Percentiles rank a stretch among this genome's conserved stretches.
Evolutionary conservation across 2,329 filamentous ascomycete species (phyloP).

Genomic region (Epichloe uncinata): DNA sequence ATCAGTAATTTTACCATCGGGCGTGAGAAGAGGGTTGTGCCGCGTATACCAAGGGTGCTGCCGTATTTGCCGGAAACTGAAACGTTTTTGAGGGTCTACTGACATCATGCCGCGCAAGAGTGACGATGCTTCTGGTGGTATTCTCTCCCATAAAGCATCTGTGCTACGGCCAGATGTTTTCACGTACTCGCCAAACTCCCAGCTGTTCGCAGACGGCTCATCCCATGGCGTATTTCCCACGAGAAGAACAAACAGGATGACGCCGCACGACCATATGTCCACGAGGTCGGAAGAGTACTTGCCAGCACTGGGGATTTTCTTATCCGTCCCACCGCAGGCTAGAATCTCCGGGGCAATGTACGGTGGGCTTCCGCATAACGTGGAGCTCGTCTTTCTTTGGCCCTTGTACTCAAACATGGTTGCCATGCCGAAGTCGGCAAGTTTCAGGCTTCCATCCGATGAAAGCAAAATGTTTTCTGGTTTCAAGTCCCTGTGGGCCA

Average conservation of each 20-base stretch:
- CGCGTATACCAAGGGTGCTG: conserved; percentile 92
- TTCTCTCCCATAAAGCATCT: conserved; percentile 72
- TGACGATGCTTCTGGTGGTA: conserved; percentile 64
- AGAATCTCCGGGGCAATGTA: conserved; percentile 95
- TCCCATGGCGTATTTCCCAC: conserved; percentile 98
- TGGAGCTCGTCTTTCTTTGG: conserved; percentile 66
- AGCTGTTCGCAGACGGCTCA: conserved; percentile 71
- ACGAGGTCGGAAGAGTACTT: conserved; percentile 68
- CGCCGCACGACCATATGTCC: conserved; percentile 95
- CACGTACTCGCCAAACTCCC: conserved; percentile 83
- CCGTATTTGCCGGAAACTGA: conserved; percentile 75
- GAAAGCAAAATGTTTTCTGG: conserved; percentile 93
- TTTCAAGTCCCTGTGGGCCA: conserved; percentile 84
- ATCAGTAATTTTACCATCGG: conserved; percentile 63
- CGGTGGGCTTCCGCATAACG: conserved; percentile 88
- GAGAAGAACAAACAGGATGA: conserved; percentile 91
- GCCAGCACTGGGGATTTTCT: conserved; percentile 31
- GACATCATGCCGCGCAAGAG: conserved; percentile 89
- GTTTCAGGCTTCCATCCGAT: conserved; percentile 72
- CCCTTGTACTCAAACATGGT: conserved; percentile 88
- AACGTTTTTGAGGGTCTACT: conserved; percentile 59
- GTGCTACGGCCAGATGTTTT: conserved; percentile 65
- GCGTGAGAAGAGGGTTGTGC: conserved; percentile 60
- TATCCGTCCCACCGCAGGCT: conserved; percentile 34
- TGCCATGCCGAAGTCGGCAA: conserved; percentile 93